A percentile compares a stretch with the other conserved stretches of the same genome.
Conservation (phyloP, 192 early-diverging fungal species). For the Coemansia pectinata region DNA sequence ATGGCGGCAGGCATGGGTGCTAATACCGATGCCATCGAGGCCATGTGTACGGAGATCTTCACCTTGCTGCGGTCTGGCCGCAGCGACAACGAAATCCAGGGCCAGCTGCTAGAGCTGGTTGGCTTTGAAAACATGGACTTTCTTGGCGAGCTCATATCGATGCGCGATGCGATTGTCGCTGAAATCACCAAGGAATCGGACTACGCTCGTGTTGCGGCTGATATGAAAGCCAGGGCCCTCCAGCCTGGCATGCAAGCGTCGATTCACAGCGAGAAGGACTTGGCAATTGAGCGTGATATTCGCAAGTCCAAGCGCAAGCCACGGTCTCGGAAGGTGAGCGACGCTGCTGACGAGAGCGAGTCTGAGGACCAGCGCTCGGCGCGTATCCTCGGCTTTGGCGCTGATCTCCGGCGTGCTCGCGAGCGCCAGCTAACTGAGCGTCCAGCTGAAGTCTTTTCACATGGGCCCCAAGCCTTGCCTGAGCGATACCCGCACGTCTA, state of each 20-base stretch:
- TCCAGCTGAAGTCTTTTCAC: slow-evolving; percentile 24
- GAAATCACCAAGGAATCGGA: slow-evolving; percentile 31
- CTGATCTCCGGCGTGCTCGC: slow-evolving; percentile 37
- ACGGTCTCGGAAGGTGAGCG: neutral
- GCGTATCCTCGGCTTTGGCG: slow-evolving; percentile 36
- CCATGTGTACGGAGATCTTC: slow-evolving; percentile 35
- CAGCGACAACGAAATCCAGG: slow-evolving; percentile 46
- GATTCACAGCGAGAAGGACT: slow-evolving; percentile 29
- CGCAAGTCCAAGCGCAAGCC: slow-evolving; percentile 29
- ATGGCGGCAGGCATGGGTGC: slow-evolving; percentile 13
- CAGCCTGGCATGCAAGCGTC: slow-evolving; percentile 35
- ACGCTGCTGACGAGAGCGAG: neutral
- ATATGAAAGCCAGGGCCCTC: slow-evolving; percentile 4
- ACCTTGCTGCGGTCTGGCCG: slow-evolving; percentile 27
- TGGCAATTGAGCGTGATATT: slow-evolving; percentile 36
- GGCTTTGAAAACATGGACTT: slow-evolving; percentile 53
- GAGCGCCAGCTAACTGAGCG: slow-evolving; percentile 47
- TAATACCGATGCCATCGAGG: slow-evolving; percentile 16
- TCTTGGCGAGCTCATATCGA: slow-evolving; percentile 33
- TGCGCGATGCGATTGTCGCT: slow-evolving; percentile 32
- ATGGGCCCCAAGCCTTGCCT: neutral
- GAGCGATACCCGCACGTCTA: slow-evolving; percentile 83
- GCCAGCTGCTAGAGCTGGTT: slow-evolving; percentile 49
- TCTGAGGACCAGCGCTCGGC: slow-evolving; percentile 28
- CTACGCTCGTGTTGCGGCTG: slow-evolving; percentile 18